A percentile compares a stretch with the other conserved stretches of the same genome.
These are phyloP conservation scores for Pezicula radicicola DNA, from an alignment of 2,329 filamentous ascomycete genomes.

Conservation along the genomic window DNA sequence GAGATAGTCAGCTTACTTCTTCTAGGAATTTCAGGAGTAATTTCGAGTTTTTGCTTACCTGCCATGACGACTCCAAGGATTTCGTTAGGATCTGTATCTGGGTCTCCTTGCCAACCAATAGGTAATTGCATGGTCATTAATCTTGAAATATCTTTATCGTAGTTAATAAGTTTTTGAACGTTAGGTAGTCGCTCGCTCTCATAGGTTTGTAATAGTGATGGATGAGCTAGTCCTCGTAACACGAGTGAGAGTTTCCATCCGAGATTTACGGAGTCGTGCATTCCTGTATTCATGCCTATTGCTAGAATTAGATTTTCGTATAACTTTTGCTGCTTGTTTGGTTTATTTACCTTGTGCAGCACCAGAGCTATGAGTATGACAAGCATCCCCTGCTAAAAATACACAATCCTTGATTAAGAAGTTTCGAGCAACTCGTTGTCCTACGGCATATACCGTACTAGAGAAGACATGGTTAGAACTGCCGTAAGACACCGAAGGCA, in stretches of 20 bases:
- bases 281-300: constrained; percentile 45
- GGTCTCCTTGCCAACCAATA: constrained; percentile 37
- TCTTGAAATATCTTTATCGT: constrained; percentile 36
- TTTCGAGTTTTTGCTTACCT: too few species aligned
- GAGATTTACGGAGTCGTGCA: constrained; percentile 60
- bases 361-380: constrained; percentile 59
- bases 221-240: constrained; percentile 39
- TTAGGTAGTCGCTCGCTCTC: constrained; percentile 45
- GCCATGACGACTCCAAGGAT: constrained; percentile 54
- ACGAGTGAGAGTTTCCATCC: constrained; percentile 57
- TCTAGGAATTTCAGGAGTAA: too few species aligned
- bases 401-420: constrained; percentile 56
- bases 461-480: too few species aligned
- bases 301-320: too few species aligned
- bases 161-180: constrained; percentile 35
- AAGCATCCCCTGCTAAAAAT: constrained; percentile 54
- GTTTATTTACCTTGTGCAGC: constrained; percentile 47
- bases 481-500: too few species aligned
- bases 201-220: constrained; percentile 48
- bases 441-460: constrained; percentile 51
- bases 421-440: constrained; percentile 54
- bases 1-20: too few species aligned
- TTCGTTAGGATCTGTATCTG: constrained; percentile 35
- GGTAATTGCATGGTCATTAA: constrained; percentile 39
- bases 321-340: too few species aligned